phyloP scores from a whole-genome alignment of 139 green algal species.

The Tetradesmus obliquus region DNA sequence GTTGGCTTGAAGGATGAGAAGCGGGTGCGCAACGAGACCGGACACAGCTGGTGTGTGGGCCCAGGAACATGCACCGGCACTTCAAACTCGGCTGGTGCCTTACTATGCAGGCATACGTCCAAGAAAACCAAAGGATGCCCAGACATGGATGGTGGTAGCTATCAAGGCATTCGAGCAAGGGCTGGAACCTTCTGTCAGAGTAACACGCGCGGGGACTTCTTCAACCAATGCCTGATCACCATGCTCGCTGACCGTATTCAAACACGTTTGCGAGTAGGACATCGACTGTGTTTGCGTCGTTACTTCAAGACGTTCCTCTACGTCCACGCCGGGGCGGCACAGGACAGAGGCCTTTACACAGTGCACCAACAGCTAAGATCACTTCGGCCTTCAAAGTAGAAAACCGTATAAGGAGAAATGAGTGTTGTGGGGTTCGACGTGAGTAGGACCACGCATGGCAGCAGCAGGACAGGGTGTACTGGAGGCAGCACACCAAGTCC shows the following conservation, averaged over 20 bases:
- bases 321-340: neutral
- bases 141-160: neutral
- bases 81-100: neutral
- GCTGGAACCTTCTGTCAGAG: neutral
- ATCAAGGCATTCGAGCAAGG: neutral
- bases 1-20: no score
- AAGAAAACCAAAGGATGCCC: neutral
- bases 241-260: neutral
- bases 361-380: neutral
- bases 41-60: neutral
- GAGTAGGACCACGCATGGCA: neutral
- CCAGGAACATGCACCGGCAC: neutral
- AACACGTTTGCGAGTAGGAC: neutral
- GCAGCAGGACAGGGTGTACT: conserved; percentile 2
- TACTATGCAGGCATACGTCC: neutral
- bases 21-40: no score
- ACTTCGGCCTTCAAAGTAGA: neutral
- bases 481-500: neutral
- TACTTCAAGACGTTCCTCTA: neutral
- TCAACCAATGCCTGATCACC: neutral
- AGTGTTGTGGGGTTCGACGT: conserved; percentile 40
- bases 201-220: neutral
- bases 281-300: neutral
- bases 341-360: neutral
- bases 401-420: neutral